These are phyloP conservation scores for Amanita phalloides DNA, from an alignment of 768 basidiomycete species.

Conservation along the genomic window DNA sequence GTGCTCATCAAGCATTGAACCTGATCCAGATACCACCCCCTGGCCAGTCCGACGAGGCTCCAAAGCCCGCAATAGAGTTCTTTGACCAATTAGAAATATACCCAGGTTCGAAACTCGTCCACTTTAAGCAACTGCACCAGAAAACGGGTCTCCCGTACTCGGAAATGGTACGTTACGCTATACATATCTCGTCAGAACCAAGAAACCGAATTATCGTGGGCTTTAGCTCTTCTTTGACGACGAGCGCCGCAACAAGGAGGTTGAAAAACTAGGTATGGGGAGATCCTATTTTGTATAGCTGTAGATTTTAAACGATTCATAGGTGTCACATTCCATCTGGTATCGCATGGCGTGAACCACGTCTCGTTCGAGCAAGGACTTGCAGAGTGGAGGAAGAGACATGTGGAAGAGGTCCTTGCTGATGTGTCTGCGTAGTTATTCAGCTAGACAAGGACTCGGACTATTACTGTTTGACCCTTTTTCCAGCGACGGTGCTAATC, in stretches of 20 bases:
- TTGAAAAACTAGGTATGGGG: constrained; percentile 42
- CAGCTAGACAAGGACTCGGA: no score
- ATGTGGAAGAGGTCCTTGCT: constrained; percentile 11
- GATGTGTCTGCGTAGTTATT: no score
- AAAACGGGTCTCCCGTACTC: constrained; percentile 69
- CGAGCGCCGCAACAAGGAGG: constrained; percentile 51
- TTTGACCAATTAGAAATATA: constrained; percentile 72
- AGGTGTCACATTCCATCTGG: constrained; percentile 82
- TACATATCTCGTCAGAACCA: background rate
- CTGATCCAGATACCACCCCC: constrained; percentile 42
- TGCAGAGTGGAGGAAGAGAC: constrained; percentile 51
- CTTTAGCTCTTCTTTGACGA: constrained; percentile 63
- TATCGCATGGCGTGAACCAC: constrained; percentile 47
- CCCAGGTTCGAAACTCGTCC: constrained; percentile 72
- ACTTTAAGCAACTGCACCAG: constrained; percentile 66
- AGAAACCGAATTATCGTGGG: background rate
- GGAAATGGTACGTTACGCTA: constrained; percentile 47
- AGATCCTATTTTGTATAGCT: background rate
- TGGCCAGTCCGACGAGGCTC: constrained; percentile 14
- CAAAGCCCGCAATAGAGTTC: constrained; percentile 42
- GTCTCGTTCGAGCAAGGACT: constrained; percentile 65
- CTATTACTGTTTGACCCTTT: no score
- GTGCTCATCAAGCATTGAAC: constrained; percentile 67
- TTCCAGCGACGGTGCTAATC: no score
- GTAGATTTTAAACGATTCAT: background rate